Conservation (phyloP, 208 protist species). For the Angomonas desouzai region DNA sequence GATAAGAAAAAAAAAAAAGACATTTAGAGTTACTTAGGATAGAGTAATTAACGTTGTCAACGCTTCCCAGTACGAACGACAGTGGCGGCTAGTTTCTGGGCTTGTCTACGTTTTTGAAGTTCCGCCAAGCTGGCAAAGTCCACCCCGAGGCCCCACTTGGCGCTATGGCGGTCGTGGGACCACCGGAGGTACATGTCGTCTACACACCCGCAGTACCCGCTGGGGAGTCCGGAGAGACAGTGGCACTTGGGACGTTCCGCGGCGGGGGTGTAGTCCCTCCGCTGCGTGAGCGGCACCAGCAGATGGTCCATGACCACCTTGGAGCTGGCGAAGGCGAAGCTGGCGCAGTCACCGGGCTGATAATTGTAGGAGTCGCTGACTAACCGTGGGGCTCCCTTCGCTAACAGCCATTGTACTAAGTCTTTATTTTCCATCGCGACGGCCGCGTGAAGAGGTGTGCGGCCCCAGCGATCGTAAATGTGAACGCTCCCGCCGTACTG, state of each 20-base stretch:
- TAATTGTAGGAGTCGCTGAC: constrained; percentile 43
- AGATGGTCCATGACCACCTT: constrained; percentile 5
- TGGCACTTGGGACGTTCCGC: constrained; percentile 30
- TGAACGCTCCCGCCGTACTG: constrained; percentile 65
- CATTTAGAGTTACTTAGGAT: too few relatives aligned
- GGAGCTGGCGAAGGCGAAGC: neutral
- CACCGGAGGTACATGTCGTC: constrained; percentile 88
- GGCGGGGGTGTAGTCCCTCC: neutral
- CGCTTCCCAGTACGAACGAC: neutral
- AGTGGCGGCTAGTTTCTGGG: neutral
- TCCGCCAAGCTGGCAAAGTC: constrained; percentile 28
- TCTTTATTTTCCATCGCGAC: constrained; percentile 61
- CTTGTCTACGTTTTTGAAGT: constrained; percentile 1
- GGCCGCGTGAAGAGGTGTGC: constrained; percentile 79
- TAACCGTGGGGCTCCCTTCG: constrained; percentile 70
- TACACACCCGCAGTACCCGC: constrained; percentile 80
- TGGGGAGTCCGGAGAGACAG: constrained; percentile 55
- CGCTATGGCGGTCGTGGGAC: constrained; percentile 59
- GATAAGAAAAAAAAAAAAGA: constrained; percentile 9
- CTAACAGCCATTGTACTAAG: constrained; percentile 72
- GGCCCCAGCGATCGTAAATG: constrained; percentile 87
- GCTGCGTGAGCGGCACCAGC: constrained; percentile 2
- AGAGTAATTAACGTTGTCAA: too few relatives aligned
- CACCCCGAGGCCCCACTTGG: constrained; percentile 55
- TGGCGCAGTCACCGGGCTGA: neutral